Base-by-base conservation (phyloP, 805 yeast species). In the Saturnispora serradocipensis region DNA sequence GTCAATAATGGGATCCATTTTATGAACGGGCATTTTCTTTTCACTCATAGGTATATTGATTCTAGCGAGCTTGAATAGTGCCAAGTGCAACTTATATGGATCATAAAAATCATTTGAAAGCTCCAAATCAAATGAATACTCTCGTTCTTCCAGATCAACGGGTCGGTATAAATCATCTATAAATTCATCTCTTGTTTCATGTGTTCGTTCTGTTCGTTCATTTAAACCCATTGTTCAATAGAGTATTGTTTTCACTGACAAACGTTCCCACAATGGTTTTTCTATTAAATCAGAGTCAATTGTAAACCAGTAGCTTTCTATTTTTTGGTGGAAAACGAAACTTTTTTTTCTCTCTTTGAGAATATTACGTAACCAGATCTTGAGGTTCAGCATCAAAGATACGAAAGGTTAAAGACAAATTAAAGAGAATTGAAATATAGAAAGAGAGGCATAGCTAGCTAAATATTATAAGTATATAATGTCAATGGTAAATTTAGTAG, bases 1-100 rank as follows among this genome's bases (percentile, higher is more conserved):
- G 16, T 49, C 52, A 45, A 44, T 45, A 3, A 35, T 10, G 24
- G 46, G 43, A 24, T 48, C 46, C 46, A 42, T 48, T 27, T 43
- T 48, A 43, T 48, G 50, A 11, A 48, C 25, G 9, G 50, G 50
- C 28, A 42, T 35, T 10, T 48, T 45, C 16, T 42, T 40, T 5
- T 48, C 51, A 6, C 39, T 44, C 5, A 16, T 9, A 2, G 64
- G 61, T 1, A 57, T 52, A 1, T 53, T 44, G 2, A 69, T 52
- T 3, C 60, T 58, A 18, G 69, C 50, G 2, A 67, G 50, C 40
- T 59, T 60, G 36, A 59, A 58, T 2, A 72, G 38, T 0, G 68
- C 66, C 25, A 49, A 32, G 52, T 72, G 75, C 32, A 70, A 53
- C 39, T 61, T 65, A 48, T 52, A 51, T 9, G 62, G 61, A 42